A percentile compares a stretch with the other conserved stretches of the same genome.
These are phyloP conservation scores for Nemania diffusa DNA, from an alignment of 2,329 filamentous ascomycete species.

Conservation along the genomic window DNA sequence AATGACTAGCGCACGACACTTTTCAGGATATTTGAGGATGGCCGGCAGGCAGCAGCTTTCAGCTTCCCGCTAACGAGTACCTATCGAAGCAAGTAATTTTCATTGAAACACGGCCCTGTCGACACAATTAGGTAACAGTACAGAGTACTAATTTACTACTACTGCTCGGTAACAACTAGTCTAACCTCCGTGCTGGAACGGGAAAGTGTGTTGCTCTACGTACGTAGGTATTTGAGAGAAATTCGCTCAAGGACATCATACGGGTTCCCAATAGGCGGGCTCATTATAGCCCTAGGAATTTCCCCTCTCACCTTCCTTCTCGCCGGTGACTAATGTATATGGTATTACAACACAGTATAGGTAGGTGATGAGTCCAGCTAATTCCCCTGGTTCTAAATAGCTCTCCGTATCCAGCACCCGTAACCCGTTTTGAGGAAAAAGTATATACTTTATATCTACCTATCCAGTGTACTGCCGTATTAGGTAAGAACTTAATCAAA, in stretches of 20 bases:
- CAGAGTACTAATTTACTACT: not conserved
- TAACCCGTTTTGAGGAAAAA: slow-evolving; percentile 11
- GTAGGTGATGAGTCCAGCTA: not conserved
- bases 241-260: slow-evolving; percentile 13
- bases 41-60: slow-evolving; percentile 30
- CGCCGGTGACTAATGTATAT: no score
- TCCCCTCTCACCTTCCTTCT: not conserved
- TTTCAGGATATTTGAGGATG: slow-evolving; percentile 2
- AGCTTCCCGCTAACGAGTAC: slow-evolving; percentile 14
- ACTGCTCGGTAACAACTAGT: not conserved
- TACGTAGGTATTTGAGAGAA: not conserved
- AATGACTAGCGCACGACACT: slow-evolving; percentile 4
- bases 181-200: not conserved
- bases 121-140: not conserved
- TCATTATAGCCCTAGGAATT: not conserved
- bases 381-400: not conserved
- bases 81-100: not conserved
- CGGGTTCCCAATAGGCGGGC: not conserved
- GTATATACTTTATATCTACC: not conserved
- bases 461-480: slow-evolving; percentile 27
- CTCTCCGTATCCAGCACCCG: slow-evolving; percentile 2
- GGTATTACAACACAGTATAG: not conserved
- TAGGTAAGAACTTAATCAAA: slow-evolving; percentile 38
- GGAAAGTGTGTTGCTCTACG: not conserved
- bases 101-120: slow-evolving; percentile 24